Evolutionary conservation across 805 yeast species (phyloP), one percentile per base, ranked within the genome.

Genomic region (Kuraishia piskuri): DNA sequence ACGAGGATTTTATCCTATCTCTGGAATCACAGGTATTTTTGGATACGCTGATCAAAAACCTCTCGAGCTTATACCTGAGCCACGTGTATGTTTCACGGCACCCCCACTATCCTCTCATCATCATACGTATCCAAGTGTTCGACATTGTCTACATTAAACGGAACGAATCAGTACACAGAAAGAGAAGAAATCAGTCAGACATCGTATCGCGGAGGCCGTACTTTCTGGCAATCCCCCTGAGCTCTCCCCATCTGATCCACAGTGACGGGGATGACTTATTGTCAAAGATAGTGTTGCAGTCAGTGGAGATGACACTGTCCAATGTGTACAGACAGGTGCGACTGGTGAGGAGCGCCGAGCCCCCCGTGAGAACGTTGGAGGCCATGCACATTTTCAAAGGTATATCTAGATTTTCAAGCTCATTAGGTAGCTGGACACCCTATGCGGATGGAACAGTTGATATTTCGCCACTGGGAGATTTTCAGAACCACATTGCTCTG

Each of bases 371-470:
- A 54, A 78, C 84, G 1, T 63, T 86, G 44, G 79, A 79, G 46
- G 71, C 85, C 0, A 78, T 82, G 71, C 81, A 77, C 57, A 70
- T 83, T 2, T 61, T 83, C 14, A 75, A 79, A 53, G 90, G 91
- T 2, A 76, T 75, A 22, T 82, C 90, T 0, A 68, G 91, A 52
- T 79, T 78, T 58, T 74, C 84, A 0, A 70, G 77, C 25, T 75
- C 90, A 9, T 61, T 84, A 53, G 96, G 92, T 0, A 73, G 80
- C 7, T 88, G 95, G 95, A 63, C 79, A 0, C 78, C 84, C 0
- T 88, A 86, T 64, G 92, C 95, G 0, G 82, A 83, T 58, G 82
- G 82, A 0, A 68, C 73, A 0, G 79, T 82, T 6, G 96, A 88
- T 64, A 72, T 77, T 2, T 76, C 83, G 0, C 91, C 95, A 0